These are phyloP conservation scores for Corrigiola litoralis DNA, from an alignment of 179 eudicot species.

Conservation along the genomic window DNA sequence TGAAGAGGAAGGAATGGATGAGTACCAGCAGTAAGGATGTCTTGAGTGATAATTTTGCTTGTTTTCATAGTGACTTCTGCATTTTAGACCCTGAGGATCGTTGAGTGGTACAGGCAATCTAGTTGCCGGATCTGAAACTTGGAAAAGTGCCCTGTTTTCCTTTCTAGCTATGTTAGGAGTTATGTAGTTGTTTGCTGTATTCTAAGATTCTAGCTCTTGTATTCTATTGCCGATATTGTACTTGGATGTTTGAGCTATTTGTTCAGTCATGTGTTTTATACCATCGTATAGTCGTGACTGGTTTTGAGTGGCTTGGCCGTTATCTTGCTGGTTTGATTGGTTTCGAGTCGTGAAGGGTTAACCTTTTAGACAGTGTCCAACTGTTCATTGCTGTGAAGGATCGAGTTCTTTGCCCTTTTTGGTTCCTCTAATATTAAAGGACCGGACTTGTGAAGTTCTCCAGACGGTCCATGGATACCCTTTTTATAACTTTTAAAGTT, in stretches of 20 bases:
- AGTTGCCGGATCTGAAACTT: not conserved
- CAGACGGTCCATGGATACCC: no score
- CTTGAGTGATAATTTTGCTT: not conserved
- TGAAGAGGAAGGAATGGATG: slow-evolving; percentile 21
- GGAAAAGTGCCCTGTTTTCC: slow-evolving; percentile 16
- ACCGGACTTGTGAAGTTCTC: no score
- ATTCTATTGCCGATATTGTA: slow-evolving; percentile 12
- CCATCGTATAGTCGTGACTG: not conserved
- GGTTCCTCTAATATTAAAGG: not conserved
- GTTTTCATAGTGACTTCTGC: slow-evolving; percentile 3
- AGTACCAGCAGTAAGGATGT: slow-evolving; percentile 3
- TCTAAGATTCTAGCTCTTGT: not conserved
- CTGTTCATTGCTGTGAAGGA: not conserved
- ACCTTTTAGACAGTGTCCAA: no score
- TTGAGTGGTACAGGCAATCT: not conserved
- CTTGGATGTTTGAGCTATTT: not conserved
- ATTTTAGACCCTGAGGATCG: not conserved
- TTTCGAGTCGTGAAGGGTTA: no score
- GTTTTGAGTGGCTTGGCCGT: no score
- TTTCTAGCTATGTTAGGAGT: slow-evolving; percentile 3
- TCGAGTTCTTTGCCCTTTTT: not conserved
- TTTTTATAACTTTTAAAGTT: no score
- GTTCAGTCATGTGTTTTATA: not conserved
- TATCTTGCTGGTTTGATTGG: no score
- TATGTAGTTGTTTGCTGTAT: slow-evolving; percentile 5